Evolutionary conservation across 140 eudicot genomes (phyloP), one percentile per base, ranked within the genome.

Genomic region (Flaveria floridana): DNA sequence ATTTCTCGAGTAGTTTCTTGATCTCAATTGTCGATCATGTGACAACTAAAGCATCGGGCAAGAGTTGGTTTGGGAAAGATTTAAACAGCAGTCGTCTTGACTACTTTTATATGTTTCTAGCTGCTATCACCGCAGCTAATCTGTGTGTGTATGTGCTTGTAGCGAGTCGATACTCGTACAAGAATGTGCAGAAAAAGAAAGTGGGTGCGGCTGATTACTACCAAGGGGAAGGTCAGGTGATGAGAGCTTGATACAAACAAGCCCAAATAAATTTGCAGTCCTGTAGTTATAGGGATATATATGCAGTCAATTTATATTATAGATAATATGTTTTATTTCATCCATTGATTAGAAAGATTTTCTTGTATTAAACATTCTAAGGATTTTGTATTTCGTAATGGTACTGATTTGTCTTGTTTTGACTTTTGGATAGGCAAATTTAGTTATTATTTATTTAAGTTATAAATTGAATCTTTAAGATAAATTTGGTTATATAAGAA

Each of bases 61-160:
- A 75, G 62, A 89, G 95, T 67, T 90, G 95, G 97, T 86, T 90
- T 15, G 95, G 92, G 19, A 86, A 86, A 84, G 95, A 90, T 70
- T 79, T 90, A 75, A 90, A 86, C 46, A 79, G 88, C n/a, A 90
- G 97, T 66, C 80, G 87, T 1, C 52, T 90, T 12, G 97, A 88
- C 83, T 74, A 79, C 26, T 90, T 88, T 41, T 90, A 88, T 63
- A 74, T 86, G 85, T 46, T 90, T 9, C 67, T 90, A 61, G 97
- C 95, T 0, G 83, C 69, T 1, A 81, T 88, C 15, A 74, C 85
- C 1, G 71, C 87, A 0, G 83, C 25, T 50, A 86, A 90, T 65
- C 20, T 88, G 16, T 73, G 81, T 25, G 75, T 86, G 23, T 90
- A 82, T 30, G 86, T 77, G 53, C 20, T 76, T n/a, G 87, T 88